Evolutionary conservation across 352 stramenopile species (phyloP).

Genomic region (Blastocystis sp.): DNA sequence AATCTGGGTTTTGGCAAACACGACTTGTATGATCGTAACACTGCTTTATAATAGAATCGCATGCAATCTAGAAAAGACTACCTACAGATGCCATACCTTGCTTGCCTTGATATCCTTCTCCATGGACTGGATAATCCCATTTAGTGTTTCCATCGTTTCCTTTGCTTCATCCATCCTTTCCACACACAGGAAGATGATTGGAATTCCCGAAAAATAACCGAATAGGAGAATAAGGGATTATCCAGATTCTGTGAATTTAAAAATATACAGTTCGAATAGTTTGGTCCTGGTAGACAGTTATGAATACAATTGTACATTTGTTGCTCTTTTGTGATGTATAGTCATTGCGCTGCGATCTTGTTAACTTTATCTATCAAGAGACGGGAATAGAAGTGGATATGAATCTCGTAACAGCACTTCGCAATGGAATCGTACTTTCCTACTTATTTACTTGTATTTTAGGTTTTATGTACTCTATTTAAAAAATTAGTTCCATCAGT

Average conservation of each 20-base stretch:
- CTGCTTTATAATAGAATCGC: conserved; percentile 28
- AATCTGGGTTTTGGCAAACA: conserved; percentile 50
- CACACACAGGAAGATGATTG: neutral
- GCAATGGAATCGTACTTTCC: conserved; percentile 5
- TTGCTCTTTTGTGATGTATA: neutral
- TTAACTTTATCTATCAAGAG: conserved; percentile 23
- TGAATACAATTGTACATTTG: conserved; percentile 4
- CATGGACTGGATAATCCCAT: conserved; percentile 23
- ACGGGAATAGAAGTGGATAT: conserved; percentile 35
- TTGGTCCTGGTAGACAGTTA: neutral
- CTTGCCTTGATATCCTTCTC: conserved; percentile 29
- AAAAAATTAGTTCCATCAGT: conserved; percentile 26
- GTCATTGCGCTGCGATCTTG: conserved; percentile 39
- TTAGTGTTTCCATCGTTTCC: conserved; percentile 1
- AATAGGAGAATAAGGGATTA: neutral
- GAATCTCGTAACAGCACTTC: neutral
- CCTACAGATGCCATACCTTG: neutral
- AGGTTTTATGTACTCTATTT: conserved; percentile 22
- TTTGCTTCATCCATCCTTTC: neutral
- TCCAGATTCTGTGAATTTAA: neutral
- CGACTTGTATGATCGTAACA: conserved; percentile 20
- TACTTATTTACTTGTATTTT: neutral
- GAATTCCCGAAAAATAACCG: neutral
- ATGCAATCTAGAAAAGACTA: neutral
- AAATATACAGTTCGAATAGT: neutral